Percentiles rank a stretch among this genome's conserved stretches.
These are phyloP conservation scores for Basipetospora chlamydospora DNA, from an alignment of 2,329 filamentous ascomycete genomes.

Conservation along the genomic window DNA sequence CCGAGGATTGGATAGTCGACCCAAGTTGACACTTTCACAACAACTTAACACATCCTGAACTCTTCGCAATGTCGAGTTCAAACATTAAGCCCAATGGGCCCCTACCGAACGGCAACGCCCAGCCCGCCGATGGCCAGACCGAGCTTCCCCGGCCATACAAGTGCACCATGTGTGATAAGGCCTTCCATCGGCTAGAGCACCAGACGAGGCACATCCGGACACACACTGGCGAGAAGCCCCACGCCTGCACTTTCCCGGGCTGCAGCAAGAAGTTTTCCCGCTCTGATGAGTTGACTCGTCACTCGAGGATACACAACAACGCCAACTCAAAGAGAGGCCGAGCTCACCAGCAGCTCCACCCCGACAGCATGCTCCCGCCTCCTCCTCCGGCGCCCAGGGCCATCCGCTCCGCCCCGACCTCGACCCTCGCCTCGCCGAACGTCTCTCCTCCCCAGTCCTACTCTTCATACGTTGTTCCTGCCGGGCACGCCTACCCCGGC, in stretches of 20 bases:
- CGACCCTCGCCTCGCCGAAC: conserved; percentile 81
- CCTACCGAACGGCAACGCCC: conserved; percentile 36
- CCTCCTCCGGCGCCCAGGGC: conserved; percentile 60
- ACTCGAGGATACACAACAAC: conserved; percentile 98
- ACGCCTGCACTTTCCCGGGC: conserved; percentile 86
- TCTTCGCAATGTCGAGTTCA: conserved; percentile 5
- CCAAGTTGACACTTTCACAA: neutral
- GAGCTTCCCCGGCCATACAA: conserved; percentile 96
- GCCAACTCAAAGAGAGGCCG: conserved; percentile 94
- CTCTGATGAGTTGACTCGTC: conserved; percentile 89
- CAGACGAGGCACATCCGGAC: conserved; percentile 86
- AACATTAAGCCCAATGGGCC: conserved; percentile 48
- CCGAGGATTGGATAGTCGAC: too few relatives aligned
- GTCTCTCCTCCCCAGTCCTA: conserved; percentile 90
- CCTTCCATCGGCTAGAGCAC: conserved; percentile 94
- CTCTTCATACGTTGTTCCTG: conserved; percentile 47
- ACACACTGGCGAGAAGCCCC: conserved; percentile 95
- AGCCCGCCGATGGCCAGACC: conserved; percentile 36
- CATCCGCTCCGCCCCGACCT: conserved; percentile 77
- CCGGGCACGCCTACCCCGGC: conserved; percentile 22
- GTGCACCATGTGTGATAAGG: conserved; percentile 95
- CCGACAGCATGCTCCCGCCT: conserved; percentile 54
- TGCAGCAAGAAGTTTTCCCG: conserved; percentile 96
- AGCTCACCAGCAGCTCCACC: conserved; percentile 32
- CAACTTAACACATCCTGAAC: too few relatives aligned